Conservation (phyloP, 1,139 yeast species). For the Saccharomyces uvarum region DNA sequence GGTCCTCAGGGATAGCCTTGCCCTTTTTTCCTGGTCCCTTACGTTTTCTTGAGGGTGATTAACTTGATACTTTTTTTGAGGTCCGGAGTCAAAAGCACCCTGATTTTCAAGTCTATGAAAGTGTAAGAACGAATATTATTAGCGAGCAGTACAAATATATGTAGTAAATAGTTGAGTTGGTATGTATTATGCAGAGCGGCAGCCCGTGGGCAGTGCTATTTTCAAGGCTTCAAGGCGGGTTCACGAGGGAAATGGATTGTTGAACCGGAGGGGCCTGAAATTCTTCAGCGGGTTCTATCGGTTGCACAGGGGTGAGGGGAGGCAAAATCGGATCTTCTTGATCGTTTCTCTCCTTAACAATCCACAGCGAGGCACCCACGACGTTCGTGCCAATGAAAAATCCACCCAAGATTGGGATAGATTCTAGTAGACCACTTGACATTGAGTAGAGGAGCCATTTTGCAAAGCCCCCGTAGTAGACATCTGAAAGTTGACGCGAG, state of each 20-base stretch:
- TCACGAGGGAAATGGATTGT: background rate
- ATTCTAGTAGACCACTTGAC: conserved; percentile 10
- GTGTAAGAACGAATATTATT: background rate
- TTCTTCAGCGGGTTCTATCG: background rate
- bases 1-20: background rate
- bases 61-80: background rate
- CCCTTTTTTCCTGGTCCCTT: background rate
- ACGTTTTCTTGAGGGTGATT: background rate
- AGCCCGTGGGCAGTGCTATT: background rate
- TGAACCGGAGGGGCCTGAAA: background rate
- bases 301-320: background rate
- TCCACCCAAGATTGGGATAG: conserved; percentile 12
- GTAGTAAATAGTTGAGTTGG: background rate
- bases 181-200: background rate
- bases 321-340: background rate
- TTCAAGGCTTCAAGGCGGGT: background rate
- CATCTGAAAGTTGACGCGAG: conserved; percentile 2
- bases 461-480: conserved; percentile 11
- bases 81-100: background rate
- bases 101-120: background rate
- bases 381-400: conserved; percentile 9
- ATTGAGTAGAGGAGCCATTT: conserved; percentile 13
- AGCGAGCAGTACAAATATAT: background rate
- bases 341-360: conserved; percentile 5
- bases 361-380: conserved; percentile 14